These are phyloP conservation scores for Thalia dealbata DNA, from an alignment of 176 grass and related monocot genomes.

Conservation along the genomic window DNA sequence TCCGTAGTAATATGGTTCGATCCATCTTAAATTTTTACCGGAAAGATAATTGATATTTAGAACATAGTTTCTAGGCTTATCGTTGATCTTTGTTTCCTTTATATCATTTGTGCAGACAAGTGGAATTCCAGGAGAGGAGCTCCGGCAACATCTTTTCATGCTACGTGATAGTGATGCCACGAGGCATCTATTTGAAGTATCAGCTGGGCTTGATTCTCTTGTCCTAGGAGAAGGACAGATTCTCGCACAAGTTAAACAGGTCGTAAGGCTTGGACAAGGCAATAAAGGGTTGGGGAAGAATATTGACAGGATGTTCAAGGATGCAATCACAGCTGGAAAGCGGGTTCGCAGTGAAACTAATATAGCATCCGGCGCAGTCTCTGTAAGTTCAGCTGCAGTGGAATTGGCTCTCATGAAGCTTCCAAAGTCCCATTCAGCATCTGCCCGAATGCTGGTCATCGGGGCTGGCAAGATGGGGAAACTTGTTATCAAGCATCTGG, in stretches of 20 bases:
- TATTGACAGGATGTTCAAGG: constrained; percentile 21
- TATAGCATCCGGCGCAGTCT: constrained; percentile 14
- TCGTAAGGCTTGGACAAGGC: constrained; percentile 17
- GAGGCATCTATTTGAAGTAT: constrained; percentile 14
- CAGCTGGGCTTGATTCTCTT: constrained; percentile 15
- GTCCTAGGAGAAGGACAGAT: constrained; percentile 22
- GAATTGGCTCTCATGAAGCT: constrained; percentile 16
- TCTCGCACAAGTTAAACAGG: constrained; percentile 20
- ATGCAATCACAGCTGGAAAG: constrained; percentile 20
- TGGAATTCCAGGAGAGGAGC: constrained; percentile 8
- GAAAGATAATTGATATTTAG: not conserved
- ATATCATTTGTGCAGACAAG: not conserved
- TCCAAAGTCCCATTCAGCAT: constrained; percentile 2
- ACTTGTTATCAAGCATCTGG: constrained; percentile 17
- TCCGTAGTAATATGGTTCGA: not conserved
- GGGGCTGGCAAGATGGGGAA: constrained; percentile 21
- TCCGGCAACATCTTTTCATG: constrained; percentile 11
- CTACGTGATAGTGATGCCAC: constrained; percentile 12
- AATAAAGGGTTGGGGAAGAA: constrained; percentile 18
- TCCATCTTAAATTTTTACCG: not conserved
- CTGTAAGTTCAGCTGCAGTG: constrained; percentile 19
- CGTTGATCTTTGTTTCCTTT: not conserved
- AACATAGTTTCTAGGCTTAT: not conserved
- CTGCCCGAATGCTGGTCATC: constrained; percentile 15
- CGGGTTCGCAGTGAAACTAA: constrained; percentile 17